Conservation (phyloP, 2,329 filamentous ascomycete genomes). For the Penicillium hesseltinei region DNA sequence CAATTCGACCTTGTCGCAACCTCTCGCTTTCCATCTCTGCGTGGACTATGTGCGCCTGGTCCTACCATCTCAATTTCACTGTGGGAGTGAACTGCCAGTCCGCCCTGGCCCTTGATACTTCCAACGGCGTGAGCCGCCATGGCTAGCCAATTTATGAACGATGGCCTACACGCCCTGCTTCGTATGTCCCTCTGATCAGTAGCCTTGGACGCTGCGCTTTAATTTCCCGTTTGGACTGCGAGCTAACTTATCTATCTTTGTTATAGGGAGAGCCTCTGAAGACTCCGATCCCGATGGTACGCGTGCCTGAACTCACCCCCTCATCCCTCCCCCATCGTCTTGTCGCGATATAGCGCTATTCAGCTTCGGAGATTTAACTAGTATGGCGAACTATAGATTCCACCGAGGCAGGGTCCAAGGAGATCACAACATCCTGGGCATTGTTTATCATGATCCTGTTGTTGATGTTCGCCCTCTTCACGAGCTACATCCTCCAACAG, state of each 20-base stretch:
- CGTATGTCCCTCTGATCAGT: constrained; percentile 29
- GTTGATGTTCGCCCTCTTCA: constrained; percentile 91
- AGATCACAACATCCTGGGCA: constrained; percentile 94
- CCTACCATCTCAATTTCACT: constrained; percentile 33
- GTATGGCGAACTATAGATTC: constrained; percentile 48
- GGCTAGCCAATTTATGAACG: constrained; percentile 38
- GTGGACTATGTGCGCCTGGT: constrained; percentile 40
- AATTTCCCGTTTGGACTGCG: neutral
- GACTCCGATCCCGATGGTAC: constrained; percentile 42
- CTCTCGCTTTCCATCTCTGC: neutral
- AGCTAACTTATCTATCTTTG: constrained; percentile 20
- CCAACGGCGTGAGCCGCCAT: constrained; percentile 29
- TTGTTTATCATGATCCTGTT: constrained; percentile 95
- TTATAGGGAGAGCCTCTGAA: constrained; percentile 37
- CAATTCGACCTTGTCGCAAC: constrained; percentile 9
- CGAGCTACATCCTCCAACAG: constrained; percentile 93
- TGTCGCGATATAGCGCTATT: constrained; percentile 1
- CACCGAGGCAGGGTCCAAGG: constrained; percentile 82
- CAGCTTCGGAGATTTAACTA: constrained; percentile 17
- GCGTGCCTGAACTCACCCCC: constrained; percentile 18
- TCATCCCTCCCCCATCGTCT: constrained; percentile 1
- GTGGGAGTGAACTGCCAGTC: constrained; percentile 34
- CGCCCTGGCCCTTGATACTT: constrained; percentile 24
- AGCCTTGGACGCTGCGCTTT: neutral
- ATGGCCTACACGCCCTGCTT: constrained; percentile 35